Evolutionary conservation across 352 stramenopile genomes (phyloP).

Genomic region (Phytophthora foliorum): DNA sequence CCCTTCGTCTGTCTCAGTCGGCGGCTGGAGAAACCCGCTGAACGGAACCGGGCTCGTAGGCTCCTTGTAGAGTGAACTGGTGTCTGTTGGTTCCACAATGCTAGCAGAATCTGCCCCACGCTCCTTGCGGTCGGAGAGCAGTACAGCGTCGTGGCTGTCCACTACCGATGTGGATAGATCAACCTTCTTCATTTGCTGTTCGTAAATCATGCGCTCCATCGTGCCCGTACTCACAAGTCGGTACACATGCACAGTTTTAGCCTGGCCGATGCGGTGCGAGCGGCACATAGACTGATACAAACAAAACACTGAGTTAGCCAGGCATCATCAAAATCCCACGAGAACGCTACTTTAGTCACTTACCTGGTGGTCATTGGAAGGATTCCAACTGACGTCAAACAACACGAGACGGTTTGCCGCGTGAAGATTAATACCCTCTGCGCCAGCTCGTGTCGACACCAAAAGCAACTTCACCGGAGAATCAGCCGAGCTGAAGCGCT

Average conservation of each 20-base stretch:
- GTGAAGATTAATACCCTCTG: slow-evolving; percentile 91
- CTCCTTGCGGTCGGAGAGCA: slow-evolving; percentile 6
- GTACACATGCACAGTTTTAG: slow-evolving; percentile 93
- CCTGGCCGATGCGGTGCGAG: slow-evolving; percentile 91
- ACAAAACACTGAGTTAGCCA: not conserved
- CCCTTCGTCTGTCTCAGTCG: slow-evolving; percentile 39
- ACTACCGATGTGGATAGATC: slow-evolving; percentile 82
- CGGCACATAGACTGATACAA: slow-evolving; percentile 91
- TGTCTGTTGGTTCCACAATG: not conserved
- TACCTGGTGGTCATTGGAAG: slow-evolving; percentile 91
- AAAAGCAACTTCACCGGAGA: slow-evolving; percentile 78
- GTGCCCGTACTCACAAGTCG: slow-evolving; percentile 93
- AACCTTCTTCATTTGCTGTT: slow-evolving; percentile 92
- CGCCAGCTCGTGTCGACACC: slow-evolving; percentile 84
- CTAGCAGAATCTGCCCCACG: not conserved
- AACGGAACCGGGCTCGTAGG: slow-evolving; percentile 34
- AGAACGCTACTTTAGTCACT: not conserved
- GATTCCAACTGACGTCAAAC: slow-evolving; percentile 94
- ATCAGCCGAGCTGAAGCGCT: slow-evolving; percentile 70
- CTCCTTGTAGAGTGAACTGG: slow-evolving; percentile 2
- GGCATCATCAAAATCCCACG: not conserved
- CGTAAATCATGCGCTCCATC: slow-evolving; percentile 94
- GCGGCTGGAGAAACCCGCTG: slow-evolving; percentile 72
- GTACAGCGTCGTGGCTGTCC: slow-evolving; percentile 52
- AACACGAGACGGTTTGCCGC: slow-evolving; percentile 92